Evolutionary conservation across 345 rosid species (phyloP).

Genomic region (Acer negundo): DNA sequence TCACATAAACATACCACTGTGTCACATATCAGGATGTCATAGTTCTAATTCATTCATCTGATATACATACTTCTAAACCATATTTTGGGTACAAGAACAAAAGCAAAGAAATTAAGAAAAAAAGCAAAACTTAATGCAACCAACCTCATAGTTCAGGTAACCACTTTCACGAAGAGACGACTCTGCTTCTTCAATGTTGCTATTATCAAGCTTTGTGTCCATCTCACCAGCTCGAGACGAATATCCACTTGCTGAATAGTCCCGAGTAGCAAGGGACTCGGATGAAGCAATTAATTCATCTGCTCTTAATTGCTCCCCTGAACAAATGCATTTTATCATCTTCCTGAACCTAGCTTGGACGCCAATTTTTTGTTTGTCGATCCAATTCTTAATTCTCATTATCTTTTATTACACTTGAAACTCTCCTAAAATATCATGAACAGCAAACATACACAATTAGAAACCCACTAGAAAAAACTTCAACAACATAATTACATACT

Average conservation of each 20-base stretch:
- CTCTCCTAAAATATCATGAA: conserved; percentile 28
- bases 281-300: conserved; percentile 60
- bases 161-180: conserved; percentile 84
- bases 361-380: conserved; percentile 33
- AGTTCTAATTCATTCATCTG: background rate
- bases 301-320: conserved; percentile 48
- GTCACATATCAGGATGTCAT: background rate
- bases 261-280: conserved; percentile 78
- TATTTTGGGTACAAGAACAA: background rate
- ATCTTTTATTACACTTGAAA: conserved; percentile 36
- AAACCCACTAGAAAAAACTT: conserved; percentile 17
- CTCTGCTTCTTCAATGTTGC: conserved; percentile 83
- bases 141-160: conserved; percentile 72
- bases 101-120: background rate
- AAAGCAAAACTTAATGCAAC: conserved; percentile 22
- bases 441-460: conserved; percentile 20
- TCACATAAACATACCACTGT: background rate
- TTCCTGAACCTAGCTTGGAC: conserved; percentile 41
- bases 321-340: conserved; percentile 79
- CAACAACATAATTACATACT: conserved; percentile 8
- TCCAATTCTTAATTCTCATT: conserved; percentile 54
- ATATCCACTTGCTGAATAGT: conserved; percentile 71
- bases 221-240: conserved; percentile 64
- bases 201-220: conserved; percentile 60
- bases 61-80: background rate